Conservation (phyloP, 768 basidiomycete species). For the Boletellus sp. region DNA sequence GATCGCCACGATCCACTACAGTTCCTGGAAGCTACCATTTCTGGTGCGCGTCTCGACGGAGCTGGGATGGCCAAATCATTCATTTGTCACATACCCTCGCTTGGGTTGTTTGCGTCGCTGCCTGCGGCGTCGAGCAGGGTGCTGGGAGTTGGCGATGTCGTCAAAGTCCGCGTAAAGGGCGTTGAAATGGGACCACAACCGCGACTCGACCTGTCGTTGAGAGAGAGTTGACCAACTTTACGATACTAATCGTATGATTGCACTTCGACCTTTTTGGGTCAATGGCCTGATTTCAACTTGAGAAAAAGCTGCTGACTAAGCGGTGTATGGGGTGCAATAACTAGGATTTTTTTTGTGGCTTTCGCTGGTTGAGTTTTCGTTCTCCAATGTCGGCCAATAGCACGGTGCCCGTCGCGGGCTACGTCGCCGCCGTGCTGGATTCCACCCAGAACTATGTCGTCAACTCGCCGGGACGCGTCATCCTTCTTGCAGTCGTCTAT, state of each 20-base stretch:
- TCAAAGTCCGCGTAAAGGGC: conserved; percentile 25
- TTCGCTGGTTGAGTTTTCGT: neutral
- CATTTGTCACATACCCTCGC: conserved; percentile 23
- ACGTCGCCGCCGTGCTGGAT: conserved; percentile 19
- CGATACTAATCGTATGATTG: neutral
- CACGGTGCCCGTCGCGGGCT: conserved; percentile 24
- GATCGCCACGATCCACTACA: conserved; percentile 27
- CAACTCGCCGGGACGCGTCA: conserved; percentile 25
- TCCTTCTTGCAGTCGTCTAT: conserved; percentile 51
- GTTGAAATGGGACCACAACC: conserved; percentile 32
- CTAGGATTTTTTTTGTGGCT: neutral
- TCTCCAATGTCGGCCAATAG: conserved; percentile 25
- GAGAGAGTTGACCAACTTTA: neutral
- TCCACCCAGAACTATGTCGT: conserved; percentile 17
- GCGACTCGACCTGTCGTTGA: conserved; percentile 18
- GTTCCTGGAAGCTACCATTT: conserved; percentile 25
- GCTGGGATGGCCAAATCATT: conserved; percentile 8
- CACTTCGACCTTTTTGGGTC: neutral
- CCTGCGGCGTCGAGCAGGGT: conserved; percentile 3
- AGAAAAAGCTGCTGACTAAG: conserved; percentile 24
- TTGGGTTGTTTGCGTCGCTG: conserved; percentile 23
- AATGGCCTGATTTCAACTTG: conserved; percentile 17
- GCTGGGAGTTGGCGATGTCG: conserved; percentile 24
- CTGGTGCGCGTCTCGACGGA: conserved; percentile 16
- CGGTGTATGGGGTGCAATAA: neutral